These are phyloP conservation scores for Raphidocelis subcapitata DNA, from an alignment of 139 green algal genomes.

Conservation along the genomic window DNA sequence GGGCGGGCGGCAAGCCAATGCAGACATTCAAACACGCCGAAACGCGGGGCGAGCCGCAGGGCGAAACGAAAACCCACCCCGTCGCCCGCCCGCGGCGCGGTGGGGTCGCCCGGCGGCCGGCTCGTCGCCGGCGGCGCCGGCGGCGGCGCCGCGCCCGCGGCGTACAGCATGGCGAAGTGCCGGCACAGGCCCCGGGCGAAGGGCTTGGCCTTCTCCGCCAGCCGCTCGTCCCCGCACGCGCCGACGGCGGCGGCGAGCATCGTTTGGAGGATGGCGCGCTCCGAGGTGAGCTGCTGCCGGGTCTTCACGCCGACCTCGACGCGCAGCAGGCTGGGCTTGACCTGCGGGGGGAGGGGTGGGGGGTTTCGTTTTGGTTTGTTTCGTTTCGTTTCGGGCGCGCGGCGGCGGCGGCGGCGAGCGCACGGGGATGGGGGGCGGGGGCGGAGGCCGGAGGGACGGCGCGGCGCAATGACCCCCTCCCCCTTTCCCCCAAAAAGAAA, in stretches of 20 bases:
- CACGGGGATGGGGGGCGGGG: too few species aligned
- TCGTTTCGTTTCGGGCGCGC: neutral
- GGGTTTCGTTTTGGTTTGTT: too few species aligned
- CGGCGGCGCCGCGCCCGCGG: conserved; percentile 46
- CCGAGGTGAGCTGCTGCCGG: conserved; percentile 83
- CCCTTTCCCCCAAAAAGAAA: too few species aligned
- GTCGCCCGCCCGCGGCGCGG: too few species aligned
- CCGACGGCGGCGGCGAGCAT: conserved; percentile 51
- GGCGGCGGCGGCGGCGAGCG: neutral
- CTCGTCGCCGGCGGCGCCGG: conserved; percentile 47
- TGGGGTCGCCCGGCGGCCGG: conserved; percentile 1
- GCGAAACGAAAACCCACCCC: too few species aligned
- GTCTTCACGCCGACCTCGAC: conserved; percentile 76
- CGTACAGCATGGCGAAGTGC: conserved; percentile 94
- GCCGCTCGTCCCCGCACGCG: conserved; percentile 51
- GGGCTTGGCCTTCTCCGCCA: conserved; percentile 47
- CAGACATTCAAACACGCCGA: too few species aligned
- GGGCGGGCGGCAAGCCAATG: too few species aligned
- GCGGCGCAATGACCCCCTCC: too few species aligned
- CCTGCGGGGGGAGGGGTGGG: conserved; percentile 15
- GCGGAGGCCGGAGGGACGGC: too few species aligned
- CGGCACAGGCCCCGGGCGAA: conserved; percentile 75
- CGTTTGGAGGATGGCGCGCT: conserved; percentile 57
- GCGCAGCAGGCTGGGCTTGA: conserved; percentile 6
- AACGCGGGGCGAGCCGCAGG: too few species aligned